Evolutionary conservation across 2,329 filamentous ascomycete species (phyloP), one percentile per base, ranked within the genome.

Genomic region (Monosporascus ibericus): DNA sequence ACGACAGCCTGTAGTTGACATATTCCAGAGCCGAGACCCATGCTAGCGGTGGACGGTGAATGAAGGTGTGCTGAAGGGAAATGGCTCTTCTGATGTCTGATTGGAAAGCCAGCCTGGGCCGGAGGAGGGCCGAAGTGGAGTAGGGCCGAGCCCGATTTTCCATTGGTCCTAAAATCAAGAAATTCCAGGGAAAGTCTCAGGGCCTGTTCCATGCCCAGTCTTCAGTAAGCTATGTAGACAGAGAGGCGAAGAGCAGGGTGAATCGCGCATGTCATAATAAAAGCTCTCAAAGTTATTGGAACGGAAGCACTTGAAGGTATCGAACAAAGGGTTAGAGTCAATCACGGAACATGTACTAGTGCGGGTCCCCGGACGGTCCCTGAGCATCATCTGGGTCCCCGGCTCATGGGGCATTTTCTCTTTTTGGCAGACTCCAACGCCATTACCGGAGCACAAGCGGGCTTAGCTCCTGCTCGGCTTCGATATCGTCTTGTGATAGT

Each of bases 1-100:
- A 67, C 48, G 64, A 66, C 57, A 66, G 58, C 65, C 65, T 66
- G 59, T 68, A 56, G 63, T 65, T 64, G 62, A 49, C 59, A 53
- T 58, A 27, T 50, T 49, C 48, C 39, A 44, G 52, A 42, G 30
- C 44, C 48, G 46, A 42, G 46, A 58, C 54, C 59, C 63, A 55
- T 61, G 61, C 58, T 60, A 60, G 56, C 52, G 52, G 54, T 56
- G 56, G 55, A 54, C 47, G 51, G 51, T 58, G 42, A 46, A 46
- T 18, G 60, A 58, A 61, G 57, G 60, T 60, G 55, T 61, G 57
- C 46, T 47, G 50, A 55, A 37, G 50, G 37, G 40, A 61, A 42
- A 60, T 39, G 52, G 48, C 55, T 30, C 24, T 55, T 61, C 51
- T 59, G 58, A 25, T n/a, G 8, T 34, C 27, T 61, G 49, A 65